Base-by-base conservation (phyloP, 768 basidiomycete genomes). In the Termitomyces sp. region DNA sequence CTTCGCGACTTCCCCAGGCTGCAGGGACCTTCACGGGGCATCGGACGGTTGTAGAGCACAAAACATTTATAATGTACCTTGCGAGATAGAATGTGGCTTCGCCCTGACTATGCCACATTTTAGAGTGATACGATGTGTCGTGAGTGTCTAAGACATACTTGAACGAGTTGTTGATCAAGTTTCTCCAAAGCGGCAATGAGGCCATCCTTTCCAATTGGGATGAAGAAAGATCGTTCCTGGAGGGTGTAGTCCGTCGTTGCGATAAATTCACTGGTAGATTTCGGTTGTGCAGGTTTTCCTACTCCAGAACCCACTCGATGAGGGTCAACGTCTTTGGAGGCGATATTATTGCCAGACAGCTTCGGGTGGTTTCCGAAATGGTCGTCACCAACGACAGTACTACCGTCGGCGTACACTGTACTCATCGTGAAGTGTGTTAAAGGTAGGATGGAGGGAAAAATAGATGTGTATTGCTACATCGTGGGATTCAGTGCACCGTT, bases 1-100 rank as follows among this genome's bases (percentile, higher is more conserved):
- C 80, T 69, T 92, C 87, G 52, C 71, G 74, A 13, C 90, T 89
- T 48, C 81, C 79, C 88, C 90, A 90, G 56, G 79, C 77, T 4
- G 83, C 80, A 10, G 89, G 90, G 2, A 46, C 50, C 83, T 85
- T 59, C 31, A 52, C 10, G 29, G 34, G 24, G 36, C 24, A 18
- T 42, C 51, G 12, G 32, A 53, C 8, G 5, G 20, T 36, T 50
- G 16, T 27, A 36, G 22, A 32, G 7, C 39, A 41, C 14, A 20
- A 39, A 41, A 36, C 10, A 6, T 18, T 37, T n/a, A 32, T 58
- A 5, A 24, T 64, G 31, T 53, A 75, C 77, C 74, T 92, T 92
- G 64, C 74, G 79, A 5, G 89, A 91, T 29, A 92, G 68, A 9
- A 92, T 67, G 46, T 72, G 77, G 31, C 59, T 75, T 44, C 84